Evolutionary conservation across 2,329 filamentous ascomycete species (phyloP), one percentile per base, ranked within the genome.

Genomic region (Cordyceps tenuipes): DNA sequence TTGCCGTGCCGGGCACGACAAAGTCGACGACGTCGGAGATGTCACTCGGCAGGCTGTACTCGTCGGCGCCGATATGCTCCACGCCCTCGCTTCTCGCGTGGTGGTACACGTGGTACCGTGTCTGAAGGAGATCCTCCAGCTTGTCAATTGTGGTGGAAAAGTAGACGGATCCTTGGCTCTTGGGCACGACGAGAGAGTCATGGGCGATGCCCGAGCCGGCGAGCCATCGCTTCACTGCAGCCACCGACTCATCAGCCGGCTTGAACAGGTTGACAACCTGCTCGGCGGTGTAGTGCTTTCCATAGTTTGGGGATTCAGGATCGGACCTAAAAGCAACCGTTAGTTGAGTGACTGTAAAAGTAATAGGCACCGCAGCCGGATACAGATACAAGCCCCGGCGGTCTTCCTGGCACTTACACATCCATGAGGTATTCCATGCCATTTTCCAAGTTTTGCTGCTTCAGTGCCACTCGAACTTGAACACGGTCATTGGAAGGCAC

Each of bases 171-270:
- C 77, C 77, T 49, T 77, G 74, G n/a, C 77, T 77, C 36, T 73
- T 72, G 0, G 81, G 80, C 49, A 81, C 75, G 44, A 71, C 71
- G 51, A 85, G 72, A 5, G 79, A 75, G 3, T 73, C 70, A 3
- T 68, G 65, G 31, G 73, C 65, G 59, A 86, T 81, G 7, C 82
- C 83, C 43, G 77, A 74, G 9, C 68, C 67, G 19, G 72, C 68
- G 10, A 85, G 74, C 82, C 82, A 86, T 9, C 73, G 66, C 65
- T 76, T 75, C 17, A 84, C 79, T 2, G 76, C 70, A 21, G 77
- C 71, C 3, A 83, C 75, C 3, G 79, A 71, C 41, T 80, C 77
- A 19, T 55, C 48, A 34, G 41, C 44, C 13, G 41, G 60, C 15
- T 47, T 47, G 36, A 57, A 57, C 2, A 49, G 55, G 19, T 50